These are phyloP conservation scores for Hypericum perforatum DNA, from an alignment of 345 rosid genomes.

Conservation along the genomic window DNA sequence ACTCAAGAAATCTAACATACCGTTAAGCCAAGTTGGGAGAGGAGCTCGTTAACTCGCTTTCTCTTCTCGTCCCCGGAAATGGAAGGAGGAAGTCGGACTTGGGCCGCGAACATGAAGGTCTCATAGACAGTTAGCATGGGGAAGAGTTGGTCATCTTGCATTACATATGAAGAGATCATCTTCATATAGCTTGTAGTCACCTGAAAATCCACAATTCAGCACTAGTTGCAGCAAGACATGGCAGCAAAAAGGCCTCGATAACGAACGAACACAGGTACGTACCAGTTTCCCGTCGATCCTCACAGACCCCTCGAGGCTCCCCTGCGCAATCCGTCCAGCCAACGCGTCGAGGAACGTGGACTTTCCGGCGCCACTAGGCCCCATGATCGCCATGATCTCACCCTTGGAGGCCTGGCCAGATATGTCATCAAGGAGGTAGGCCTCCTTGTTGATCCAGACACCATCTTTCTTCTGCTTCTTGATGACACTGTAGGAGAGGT, in stretches of 20 bases:
- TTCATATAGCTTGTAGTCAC: constrained; percentile 57
- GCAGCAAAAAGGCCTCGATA: no score
- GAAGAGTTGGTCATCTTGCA: constrained; percentile 91
- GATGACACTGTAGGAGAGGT: constrained; percentile 44
- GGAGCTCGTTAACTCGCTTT: constrained; percentile 50
- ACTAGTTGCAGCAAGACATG: no score
- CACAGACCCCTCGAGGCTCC: constrained; percentile 73
- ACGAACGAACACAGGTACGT: constrained; percentile 4
- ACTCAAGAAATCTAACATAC: constrained; percentile 12
- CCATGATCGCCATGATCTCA: constrained; percentile 68
- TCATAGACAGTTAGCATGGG: constrained; percentile 69
- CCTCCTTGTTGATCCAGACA: constrained; percentile 41
- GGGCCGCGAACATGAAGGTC: constrained; percentile 82
- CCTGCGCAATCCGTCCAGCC: constrained; percentile 60
- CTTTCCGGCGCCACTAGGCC: constrained; percentile 88
- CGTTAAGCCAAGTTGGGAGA: constrained; percentile 65
- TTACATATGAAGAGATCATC: constrained; percentile 75
- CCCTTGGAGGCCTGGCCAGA: constrained; percentile 68
- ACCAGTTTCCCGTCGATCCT: constrained; percentile 58
- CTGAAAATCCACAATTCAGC: constrained; percentile 19
- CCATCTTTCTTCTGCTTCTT: constrained; percentile 56
- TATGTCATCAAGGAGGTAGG: constrained; percentile 51
- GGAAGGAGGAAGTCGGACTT: constrained; percentile 67
- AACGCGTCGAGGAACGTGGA: constrained; percentile 85
- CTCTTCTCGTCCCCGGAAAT: constrained; percentile 56